phyloP scores from a whole-genome alignment of 768 basidiomycete species.

The Phanerochaete sordida region DNA sequence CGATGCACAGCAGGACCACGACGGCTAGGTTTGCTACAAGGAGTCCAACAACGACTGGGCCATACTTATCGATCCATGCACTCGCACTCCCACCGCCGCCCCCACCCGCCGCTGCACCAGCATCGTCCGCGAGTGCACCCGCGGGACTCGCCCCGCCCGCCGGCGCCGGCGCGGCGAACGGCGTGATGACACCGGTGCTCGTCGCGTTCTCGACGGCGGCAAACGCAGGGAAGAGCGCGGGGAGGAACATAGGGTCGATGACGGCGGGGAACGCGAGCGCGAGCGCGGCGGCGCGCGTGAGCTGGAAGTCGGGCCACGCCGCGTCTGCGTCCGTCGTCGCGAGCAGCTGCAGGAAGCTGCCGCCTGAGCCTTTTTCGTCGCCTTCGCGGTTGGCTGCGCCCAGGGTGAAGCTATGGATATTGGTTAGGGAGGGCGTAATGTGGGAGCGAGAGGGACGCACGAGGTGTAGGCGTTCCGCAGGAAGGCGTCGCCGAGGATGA shows the following conservation, averaged over 20 bases:
- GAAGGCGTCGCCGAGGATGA: conserved; percentile 31
- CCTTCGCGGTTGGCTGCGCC: conserved; percentile 6
- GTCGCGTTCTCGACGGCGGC: background rate
- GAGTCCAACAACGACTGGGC: conserved; percentile 17
- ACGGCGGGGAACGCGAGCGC: background rate
- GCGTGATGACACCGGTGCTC: background rate
- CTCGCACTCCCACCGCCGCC: background rate
- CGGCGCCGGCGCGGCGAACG: background rate
- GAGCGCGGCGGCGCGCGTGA: background rate
- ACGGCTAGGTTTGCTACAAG: conserved; percentile 12
- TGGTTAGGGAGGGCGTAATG: background rate
- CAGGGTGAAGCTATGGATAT: conserved; percentile 23
- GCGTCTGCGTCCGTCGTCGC: conserved; percentile 18
- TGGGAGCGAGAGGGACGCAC: conserved; percentile 14
- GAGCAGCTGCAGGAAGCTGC: conserved; percentile 30
- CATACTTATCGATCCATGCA: conserved; percentile 15
- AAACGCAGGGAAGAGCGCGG: background rate
- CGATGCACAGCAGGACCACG: conserved; percentile 5
- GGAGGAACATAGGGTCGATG: background rate
- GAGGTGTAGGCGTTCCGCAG: conserved; percentile 31
- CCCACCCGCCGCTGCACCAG: background rate
- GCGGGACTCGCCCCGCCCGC: background rate
- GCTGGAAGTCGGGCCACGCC: background rate
- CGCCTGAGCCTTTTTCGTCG: conserved; percentile 8
- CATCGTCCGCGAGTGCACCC: background rate